Conservation (phyloP, 129 eudicot species). For the Arctium minus region DNA sequence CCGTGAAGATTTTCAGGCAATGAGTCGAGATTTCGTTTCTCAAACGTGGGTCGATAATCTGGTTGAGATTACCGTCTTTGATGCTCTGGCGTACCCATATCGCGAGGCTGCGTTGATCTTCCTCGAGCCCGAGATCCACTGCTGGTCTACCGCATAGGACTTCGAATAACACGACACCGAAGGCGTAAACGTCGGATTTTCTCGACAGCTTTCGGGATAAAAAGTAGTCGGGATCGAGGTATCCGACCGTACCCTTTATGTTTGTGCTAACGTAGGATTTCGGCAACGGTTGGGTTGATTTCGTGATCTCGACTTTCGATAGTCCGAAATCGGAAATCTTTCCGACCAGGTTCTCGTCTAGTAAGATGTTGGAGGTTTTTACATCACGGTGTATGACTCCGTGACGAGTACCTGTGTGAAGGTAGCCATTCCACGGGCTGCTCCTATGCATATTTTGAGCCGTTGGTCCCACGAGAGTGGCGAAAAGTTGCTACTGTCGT, state of each 20-base stretch:
- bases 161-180: too few relatives aligned
- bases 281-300: not conserved
- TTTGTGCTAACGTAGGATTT: constrained; percentile 36
- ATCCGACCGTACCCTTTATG: too few relatives aligned
- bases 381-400: constrained; percentile 47
- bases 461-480: constrained; percentile 42
- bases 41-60: constrained; percentile 38
- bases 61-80: constrained; percentile 32
- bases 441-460: constrained; percentile 40
- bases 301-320: constrained; percentile 27
- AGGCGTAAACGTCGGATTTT: too few relatives aligned
- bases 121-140: too few relatives aligned
- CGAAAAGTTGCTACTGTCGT: not conserved
- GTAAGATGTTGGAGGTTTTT: constrained; percentile 36
- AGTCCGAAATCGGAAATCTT: constrained; percentile 42
- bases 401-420: constrained; percentile 37
- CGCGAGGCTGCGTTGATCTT: too few relatives aligned
- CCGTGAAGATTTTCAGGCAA: constrained; percentile 20
- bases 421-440: constrained; percentile 43
- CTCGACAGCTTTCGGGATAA: too few relatives aligned
- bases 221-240: too few relatives aligned
- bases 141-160: too few relatives aligned
- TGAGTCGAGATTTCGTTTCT: constrained; percentile 27
- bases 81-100: too few relatives aligned
- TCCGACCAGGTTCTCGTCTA: constrained; percentile 32